Evolutionary conservation across 148 eudicot genomes (phyloP).

Genomic region (Silene uniflora): DNA sequence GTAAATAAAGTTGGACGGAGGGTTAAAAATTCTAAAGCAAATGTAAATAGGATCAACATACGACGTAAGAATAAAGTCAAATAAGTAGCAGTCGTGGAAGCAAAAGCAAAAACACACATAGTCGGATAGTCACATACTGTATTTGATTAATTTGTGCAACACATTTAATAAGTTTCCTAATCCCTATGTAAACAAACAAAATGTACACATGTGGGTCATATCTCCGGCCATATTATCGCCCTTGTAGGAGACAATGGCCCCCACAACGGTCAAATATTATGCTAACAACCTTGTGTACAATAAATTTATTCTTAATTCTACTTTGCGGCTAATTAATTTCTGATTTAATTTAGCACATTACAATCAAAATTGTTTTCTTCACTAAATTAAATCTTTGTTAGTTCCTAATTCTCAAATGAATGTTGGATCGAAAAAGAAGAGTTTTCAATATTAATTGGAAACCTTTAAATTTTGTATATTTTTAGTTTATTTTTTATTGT

Average conservation of each 20-base stretch:
- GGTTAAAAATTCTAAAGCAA: background rate
- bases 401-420: too few species aligned
- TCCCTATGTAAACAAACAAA: too few species aligned
- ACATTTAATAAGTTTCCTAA: background rate
- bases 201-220: background rate
- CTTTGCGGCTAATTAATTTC: background rate
- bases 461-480: too few species aligned
- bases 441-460: too few species aligned
- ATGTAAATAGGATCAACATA: background rate
- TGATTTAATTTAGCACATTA: too few species aligned
- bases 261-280: background rate
- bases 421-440: too few species aligned
- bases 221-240: conserved; percentile 2
- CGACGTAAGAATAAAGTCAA: background rate
- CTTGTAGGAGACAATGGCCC: background rate
- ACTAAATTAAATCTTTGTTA: too few species aligned
- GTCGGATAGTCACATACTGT: background rate
- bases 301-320: too few species aligned
- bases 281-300: background rate
- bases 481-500: too few species aligned
- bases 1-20: background rate
- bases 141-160: too few species aligned
- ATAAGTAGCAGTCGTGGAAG: background rate
- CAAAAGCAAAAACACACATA: background rate
- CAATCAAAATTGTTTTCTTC: too few species aligned